phyloP scores from a whole-genome alignment of 345 rosid genomes.

The Citrus australasica region DNA sequence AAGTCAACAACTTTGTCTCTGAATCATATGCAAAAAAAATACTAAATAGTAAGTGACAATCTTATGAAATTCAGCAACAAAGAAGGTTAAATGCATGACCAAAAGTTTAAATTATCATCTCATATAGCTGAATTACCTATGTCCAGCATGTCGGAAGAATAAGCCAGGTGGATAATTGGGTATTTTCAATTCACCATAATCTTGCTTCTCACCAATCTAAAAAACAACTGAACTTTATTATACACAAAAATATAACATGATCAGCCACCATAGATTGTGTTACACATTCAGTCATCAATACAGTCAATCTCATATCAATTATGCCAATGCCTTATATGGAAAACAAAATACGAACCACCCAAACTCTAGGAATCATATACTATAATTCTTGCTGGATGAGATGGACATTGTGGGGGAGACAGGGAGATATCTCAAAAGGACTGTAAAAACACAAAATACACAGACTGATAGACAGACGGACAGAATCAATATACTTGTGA shows the following conservation, averaged over 20 bases:
- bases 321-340: not conserved
- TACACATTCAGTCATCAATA: not conserved
- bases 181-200: conserved; percentile 27
- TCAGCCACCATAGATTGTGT: not conserved
- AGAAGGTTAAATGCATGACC: not conserved
- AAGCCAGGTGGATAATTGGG: conserved; percentile 52
- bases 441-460: not conserved
- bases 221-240: not conserved
- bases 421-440: not conserved
- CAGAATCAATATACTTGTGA: not conserved
- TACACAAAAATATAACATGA: not conserved
- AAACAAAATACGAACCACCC: not conserved
- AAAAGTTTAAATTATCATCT: not conserved
- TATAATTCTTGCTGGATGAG: not conserved
- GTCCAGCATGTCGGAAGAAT: conserved; percentile 70
- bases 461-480: not conserved
- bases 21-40: conserved; percentile 5
- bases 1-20: conserved; percentile 73
- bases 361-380: not conserved
- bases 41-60: not conserved
- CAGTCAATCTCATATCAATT: not conserved
- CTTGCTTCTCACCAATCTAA: conserved; percentile 51
- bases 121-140: conserved; percentile 33
- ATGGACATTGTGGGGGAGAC: not conserved
- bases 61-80: not conserved